Base-by-base conservation (phyloP, 1,284 basidiomycete genomes). In the Malassezia nana region DNA sequence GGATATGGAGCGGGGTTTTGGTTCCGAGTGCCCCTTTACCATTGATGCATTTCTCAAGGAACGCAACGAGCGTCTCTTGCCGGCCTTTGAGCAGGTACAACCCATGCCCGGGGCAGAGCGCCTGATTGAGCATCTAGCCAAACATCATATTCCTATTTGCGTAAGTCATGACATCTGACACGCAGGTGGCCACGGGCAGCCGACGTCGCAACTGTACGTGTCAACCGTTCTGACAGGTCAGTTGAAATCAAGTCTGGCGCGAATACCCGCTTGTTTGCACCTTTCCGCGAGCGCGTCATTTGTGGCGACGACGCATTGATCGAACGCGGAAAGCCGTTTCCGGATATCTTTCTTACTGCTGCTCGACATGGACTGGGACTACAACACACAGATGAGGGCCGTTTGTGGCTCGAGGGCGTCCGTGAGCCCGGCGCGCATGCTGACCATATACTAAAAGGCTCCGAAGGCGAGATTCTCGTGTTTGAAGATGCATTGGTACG, bases 271-370 rank as follows among this genome's bases (percentile, higher is more conserved):
- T 53, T 75, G 10, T 74, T 74, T 41, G 55, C 50, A 2, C 66
- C 57, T 2, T 75, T 75, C 49, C 59, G 52, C 3, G 50, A 53
- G 1, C 59, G 66, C 9, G 59, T 66, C 31, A 59, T 74, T 18
- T 74, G 71, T 43, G 74, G 74, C 12, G 72, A 74, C 50, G 72
- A 74, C 40, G 0, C 55, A 0, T 46, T 66, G 3, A 39, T 74
- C 20, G 59, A 50, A 1, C 54, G 70, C 20, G 74, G 72, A 9
- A 75, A 75, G 55, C 74, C 74, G 9, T 43, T 52, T 43, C 72
- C 74, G 2, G 74, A 74, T 49, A 64, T 74, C 48, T 75, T 75
- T 56, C 58, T 75, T 8, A 59, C 69, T 3, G 74, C 74, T 9
- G 72, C 72, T 9, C 35, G 60, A 6, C 58, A 66, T 31, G 69